Conservation (phyloP, 192 early-diverging fungal genomes). For the Mortierella claussenii region DNA sequence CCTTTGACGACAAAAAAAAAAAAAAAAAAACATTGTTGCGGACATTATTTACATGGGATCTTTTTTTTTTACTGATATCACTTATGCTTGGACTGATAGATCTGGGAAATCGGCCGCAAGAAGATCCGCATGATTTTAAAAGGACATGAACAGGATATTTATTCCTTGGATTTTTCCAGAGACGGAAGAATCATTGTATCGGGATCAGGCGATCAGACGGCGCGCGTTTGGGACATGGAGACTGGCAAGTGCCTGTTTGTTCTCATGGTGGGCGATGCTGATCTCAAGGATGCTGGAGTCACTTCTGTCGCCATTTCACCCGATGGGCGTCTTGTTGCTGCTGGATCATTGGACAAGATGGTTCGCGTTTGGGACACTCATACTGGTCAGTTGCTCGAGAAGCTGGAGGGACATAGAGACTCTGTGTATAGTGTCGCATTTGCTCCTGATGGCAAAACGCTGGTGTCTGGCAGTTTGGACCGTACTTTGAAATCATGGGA, state of each 20-base stretch:
- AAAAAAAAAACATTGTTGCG: not conserved
- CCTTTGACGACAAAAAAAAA: not conserved
- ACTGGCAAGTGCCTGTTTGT: conserved; percentile 76
- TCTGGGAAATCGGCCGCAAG: conserved; percentile 75
- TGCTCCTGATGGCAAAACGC: conserved; percentile 88
- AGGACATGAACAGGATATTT: conserved; percentile 98
- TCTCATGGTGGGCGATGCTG: conserved; percentile 82
- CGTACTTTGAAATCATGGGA: conserved; percentile 95
- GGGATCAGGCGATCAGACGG: conserved; percentile 87
- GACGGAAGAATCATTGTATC: conserved; percentile 92
- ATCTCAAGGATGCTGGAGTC: conserved; percentile 91
- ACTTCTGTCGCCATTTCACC: conserved; percentile 95
- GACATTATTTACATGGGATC: not conserved
- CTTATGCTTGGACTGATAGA: conserved; percentile 33
- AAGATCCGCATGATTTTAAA: conserved; percentile 73
- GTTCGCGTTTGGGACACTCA: conserved; percentile 92
- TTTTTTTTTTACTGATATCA: no score
- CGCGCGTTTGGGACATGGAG: conserved; percentile 89
- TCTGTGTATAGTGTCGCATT: conserved; percentile 97
- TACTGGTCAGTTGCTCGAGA: conserved; percentile 83
- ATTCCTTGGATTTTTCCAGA: conserved; percentile 92
- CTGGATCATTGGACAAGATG: conserved; percentile 93
- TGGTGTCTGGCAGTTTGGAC: conserved; percentile 94
- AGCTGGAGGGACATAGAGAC: conserved; percentile 94
- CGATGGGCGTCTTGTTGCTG: conserved; percentile 85